phyloP scores from a whole-genome alignment of 257 asterid species.

The Ehretia macrophylla region DNA sequence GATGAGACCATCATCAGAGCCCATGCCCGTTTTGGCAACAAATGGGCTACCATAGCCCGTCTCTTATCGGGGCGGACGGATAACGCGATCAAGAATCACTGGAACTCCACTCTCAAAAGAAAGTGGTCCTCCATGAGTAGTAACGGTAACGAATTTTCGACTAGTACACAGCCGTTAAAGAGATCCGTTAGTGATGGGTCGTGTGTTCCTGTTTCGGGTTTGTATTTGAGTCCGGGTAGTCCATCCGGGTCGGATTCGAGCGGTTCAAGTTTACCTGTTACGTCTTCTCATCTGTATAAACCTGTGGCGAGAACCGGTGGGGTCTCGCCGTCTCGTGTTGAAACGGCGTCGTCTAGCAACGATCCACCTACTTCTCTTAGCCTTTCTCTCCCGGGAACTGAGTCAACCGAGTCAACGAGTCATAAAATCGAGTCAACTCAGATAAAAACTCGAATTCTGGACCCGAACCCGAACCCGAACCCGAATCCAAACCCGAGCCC shows the following conservation, averaged over 20 bases:
- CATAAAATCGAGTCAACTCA: neutral
- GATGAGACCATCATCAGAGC: slow-evolving; percentile 79
- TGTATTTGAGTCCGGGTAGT: slow-evolving; percentile 55
- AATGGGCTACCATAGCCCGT: slow-evolving; percentile 96
- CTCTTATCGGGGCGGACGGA: slow-evolving; percentile 89
- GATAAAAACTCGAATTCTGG: no score
- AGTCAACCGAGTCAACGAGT: slow-evolving; percentile 24
- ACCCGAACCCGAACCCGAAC: slow-evolving; percentile 10
- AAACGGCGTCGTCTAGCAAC: slow-evolving; percentile 20
- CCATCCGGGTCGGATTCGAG: slow-evolving; percentile 79
- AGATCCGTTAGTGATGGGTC: slow-evolving; percentile 85
- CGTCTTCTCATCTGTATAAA: slow-evolving; percentile 30
- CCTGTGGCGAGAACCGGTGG: slow-evolving; percentile 36
- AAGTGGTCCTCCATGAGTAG: slow-evolving; percentile 55
- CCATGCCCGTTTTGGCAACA: slow-evolving; percentile 81
- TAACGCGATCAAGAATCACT: slow-evolving; percentile 91
- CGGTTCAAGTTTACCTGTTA: slow-evolving; percentile 12
- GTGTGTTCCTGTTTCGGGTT: slow-evolving; percentile 32
- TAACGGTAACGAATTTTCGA: slow-evolving; percentile 30
- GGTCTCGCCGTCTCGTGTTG: no score
- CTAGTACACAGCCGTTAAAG: slow-evolving; percentile 44
- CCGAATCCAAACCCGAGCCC: slow-evolving; percentile 16
- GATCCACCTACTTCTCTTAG: slow-evolving; percentile 70
- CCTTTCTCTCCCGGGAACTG: slow-evolving; percentile 80
- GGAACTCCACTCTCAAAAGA: slow-evolving; percentile 92